phyloP scores from a whole-genome alignment of 1,139 yeast species.

The Magnusiomyces sp. region DNA sequence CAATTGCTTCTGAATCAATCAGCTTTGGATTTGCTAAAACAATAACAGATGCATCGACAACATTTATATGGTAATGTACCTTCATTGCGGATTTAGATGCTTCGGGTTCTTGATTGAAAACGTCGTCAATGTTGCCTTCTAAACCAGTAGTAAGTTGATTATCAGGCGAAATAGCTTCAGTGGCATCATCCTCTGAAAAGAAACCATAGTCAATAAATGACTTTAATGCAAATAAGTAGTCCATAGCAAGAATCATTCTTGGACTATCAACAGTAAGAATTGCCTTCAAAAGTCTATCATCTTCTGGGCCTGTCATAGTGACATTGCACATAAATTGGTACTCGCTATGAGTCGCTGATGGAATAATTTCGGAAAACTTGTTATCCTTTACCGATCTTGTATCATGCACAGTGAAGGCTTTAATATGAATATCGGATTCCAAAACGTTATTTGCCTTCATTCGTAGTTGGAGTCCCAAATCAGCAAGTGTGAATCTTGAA shows the following conservation, averaged over 20 bases:
- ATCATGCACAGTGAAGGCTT: conserved; percentile 73
- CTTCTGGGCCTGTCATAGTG: conserved; percentile 15
- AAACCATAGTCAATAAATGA: conserved; percentile 46
- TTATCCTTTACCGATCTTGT: conserved; percentile 54
- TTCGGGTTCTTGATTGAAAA: neutral
- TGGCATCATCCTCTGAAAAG: conserved; percentile 14
- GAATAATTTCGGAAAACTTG: conserved; percentile 72
- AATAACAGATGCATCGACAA: conserved; percentile 72
- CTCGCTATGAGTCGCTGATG: conserved; percentile 52
- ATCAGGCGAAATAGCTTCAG: neutral
- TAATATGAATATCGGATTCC: conserved; percentile 53
- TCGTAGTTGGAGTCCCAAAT: conserved; percentile 43
- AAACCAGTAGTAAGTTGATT: conserved; percentile 8
- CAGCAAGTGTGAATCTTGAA: conserved; percentile 57
- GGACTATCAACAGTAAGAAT: conserved; percentile 75
- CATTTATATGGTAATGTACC: conserved; percentile 52
- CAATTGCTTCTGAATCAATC: conserved; percentile 73
- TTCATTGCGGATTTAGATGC: conserved; percentile 10
- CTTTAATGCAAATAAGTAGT: conserved; percentile 72
- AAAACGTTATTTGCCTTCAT: conserved; percentile 50
- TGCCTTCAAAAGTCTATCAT: conserved; percentile 32
- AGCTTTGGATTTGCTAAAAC: conserved; percentile 72
- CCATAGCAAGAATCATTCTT: conserved; percentile 70
- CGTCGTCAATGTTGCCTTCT: conserved; percentile 17
- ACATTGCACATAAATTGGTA: conserved; percentile 64